A percentile compares a stretch with the other conserved stretches of the same genome.
These are phyloP conservation scores for Letharia lupina DNA, from an alignment of 495 filamentous ascomycete species.

Conservation along the genomic window DNA sequence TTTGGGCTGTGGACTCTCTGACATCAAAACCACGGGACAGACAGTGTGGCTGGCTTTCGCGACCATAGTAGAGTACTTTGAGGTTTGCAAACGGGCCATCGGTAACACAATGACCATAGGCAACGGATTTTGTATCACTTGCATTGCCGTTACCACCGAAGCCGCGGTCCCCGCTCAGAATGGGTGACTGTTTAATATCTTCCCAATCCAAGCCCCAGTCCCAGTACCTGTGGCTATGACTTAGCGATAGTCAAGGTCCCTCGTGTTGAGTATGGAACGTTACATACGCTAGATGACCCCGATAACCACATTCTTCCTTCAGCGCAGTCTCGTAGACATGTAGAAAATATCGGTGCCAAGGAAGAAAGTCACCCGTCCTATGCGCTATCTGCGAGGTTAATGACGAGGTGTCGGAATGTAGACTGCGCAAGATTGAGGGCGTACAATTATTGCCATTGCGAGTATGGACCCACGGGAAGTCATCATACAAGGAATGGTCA, in stretches of 20 bases:
- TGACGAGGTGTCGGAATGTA: no score
- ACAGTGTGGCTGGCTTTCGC: conserved; percentile 28
- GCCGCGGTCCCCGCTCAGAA: conserved; percentile 22
- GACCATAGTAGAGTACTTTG: conserved; percentile 26
- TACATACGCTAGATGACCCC: conserved; percentile 39
- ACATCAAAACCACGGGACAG: conserved; percentile 31
- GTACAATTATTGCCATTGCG: conserved; percentile 16
- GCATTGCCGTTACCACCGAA: conserved; percentile 30
- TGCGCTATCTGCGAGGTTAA: conserved; percentile 20
- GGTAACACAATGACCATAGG: conserved; percentile 21
- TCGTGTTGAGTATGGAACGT: no score
- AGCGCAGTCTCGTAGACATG: conserved; percentile 37
- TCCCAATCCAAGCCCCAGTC: conserved; percentile 27
- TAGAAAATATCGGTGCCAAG: conserved; percentile 45
- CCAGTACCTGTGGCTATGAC: conserved; percentile 23
- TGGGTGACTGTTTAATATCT: conserved; percentile 25
- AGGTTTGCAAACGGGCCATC: conserved; percentile 34
- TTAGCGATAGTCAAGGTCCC: no score
- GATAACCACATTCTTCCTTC: conserved; percentile 38
- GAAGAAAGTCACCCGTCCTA: conserved; percentile 32
- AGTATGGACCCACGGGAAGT: conserved; percentile 23
- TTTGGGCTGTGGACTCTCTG: conserved; percentile 14
- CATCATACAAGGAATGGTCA: conserved; percentile 23
- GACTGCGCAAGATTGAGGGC: no score
- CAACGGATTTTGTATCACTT: not conserved